Evolutionary conservation across 2,329 filamentous ascomycete genomes (phyloP), one percentile per base, ranked within the genome.

Genomic region (Monosporascus sp.): DNA sequence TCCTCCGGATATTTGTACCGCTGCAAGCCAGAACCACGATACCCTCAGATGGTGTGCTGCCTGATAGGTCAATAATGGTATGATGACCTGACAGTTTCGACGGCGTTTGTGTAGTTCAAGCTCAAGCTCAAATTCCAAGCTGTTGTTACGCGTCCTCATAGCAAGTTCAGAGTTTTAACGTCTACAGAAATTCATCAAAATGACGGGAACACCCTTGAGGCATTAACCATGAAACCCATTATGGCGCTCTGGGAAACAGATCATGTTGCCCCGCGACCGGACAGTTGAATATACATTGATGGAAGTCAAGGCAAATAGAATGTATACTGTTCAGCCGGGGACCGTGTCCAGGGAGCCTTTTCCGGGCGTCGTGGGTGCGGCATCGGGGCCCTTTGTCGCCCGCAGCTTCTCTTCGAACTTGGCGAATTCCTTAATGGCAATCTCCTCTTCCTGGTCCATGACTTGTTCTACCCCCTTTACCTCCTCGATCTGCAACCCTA

Each of bases 391-490:
- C 65, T 80, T 81, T 60, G 83, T 79, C 57, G 75, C 74, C 67
- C 77, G 80, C 52, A 85, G 70, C 71, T 83, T 97, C 75, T 97
- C 90, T 70, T 97, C 93, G 67, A 97, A 97, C 72, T 89, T 94
- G 60, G 88, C 89, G 74, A 99, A 97, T 67, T 97, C 93, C 62
- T 86, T 74, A 65, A 93, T 72, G 0, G 92, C 85, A 59, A 97
- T 82, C 71, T 96, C 90, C 69, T 97, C 94, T 72, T 97, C 94
- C 63, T 90, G 82, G 63, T 97, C 93, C 64, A 96, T 72, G 3
- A 97, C 87, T 71, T 97, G 93, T 58, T 90, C 83, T 43, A 99
- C 93, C 3, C 88, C 90, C 71, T 96, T 87, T 39, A 97, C 94
- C 71, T 97, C 94, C 70, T 97, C 92, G 60, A 97, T 96, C 83